These are phyloP conservation scores for Cystobasidium onofrii DNA, from an alignment of 768 basidiomycete species.

Conservation along the genomic window DNA sequence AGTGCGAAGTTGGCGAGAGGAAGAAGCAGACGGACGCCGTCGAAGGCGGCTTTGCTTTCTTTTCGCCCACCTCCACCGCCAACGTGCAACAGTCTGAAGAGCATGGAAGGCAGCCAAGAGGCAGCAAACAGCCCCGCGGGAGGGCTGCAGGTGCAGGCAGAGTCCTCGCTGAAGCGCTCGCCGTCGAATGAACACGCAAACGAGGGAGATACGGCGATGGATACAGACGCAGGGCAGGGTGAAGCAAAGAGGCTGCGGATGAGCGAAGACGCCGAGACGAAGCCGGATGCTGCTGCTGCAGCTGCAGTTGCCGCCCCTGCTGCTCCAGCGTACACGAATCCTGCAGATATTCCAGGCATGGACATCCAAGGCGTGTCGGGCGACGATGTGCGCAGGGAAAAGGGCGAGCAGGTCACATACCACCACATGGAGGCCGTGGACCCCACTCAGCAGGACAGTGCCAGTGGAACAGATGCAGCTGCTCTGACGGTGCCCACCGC, in stretches of 20 bases:
- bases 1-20: conserved; percentile 1
- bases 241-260: not conserved
- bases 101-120: not conserved
- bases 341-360: conserved; percentile 12
- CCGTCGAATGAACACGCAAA: not conserved
- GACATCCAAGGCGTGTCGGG: conserved; percentile 20
- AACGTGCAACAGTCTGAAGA: not conserved
- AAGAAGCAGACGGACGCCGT: not conserved
- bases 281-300: not conserved
- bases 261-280: not conserved
- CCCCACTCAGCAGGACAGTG: not conserved
- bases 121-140: not conserved
- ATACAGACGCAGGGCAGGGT: not conserved
- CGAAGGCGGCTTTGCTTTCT: not conserved
- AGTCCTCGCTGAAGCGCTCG: not conserved
- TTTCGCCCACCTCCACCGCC: too few relatives aligned
- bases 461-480: not conserved
- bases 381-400: conserved; percentile 28
- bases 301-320: not conserved
- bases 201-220: not conserved
- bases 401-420: conserved; percentile 20
- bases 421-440: conserved; percentile 9
- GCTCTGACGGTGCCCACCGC: conserved; percentile 39
- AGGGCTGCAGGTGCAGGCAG: not conserved
- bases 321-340: not conserved